Percentiles rank a stretch among this genome's conserved stretches.
Evolutionary conservation across 257 asterid genomes (phyloP).

Genomic region (Nyctanthes arbortristis): DNA sequence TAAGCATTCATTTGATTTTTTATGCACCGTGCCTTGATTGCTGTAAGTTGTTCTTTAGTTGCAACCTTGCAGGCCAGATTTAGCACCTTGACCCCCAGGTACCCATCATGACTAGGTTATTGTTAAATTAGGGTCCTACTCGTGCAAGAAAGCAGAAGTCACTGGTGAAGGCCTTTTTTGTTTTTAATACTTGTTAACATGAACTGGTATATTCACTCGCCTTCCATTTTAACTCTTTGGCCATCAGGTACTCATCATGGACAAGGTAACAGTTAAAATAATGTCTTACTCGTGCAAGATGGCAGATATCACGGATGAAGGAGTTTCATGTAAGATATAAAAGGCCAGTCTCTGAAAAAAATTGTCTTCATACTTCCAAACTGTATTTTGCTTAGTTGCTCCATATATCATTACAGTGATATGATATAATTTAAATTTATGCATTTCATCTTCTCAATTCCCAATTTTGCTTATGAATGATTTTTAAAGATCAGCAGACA

Average conservation of each 20-base stretch:
- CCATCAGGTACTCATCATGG: conserved; percentile 95
- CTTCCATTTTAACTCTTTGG: conserved; percentile 30
- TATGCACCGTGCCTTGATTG: neutral
- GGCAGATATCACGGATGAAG: conserved; percentile 99
- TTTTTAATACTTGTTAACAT: neutral
- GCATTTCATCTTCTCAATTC: conserved; percentile 16
- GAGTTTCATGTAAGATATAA: conserved; percentile 97
- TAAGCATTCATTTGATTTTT: neutral
- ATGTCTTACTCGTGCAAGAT: conserved; percentile 96
- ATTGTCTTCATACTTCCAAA: conserved; percentile 19
- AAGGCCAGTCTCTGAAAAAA: conserved; percentile 51
- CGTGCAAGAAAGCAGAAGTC: too few relatives aligned
- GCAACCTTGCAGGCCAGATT: too few relatives aligned
- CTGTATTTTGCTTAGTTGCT: conserved; percentile 19
- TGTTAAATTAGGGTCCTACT: too few relatives aligned
- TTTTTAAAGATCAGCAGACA: conserved; percentile 1
- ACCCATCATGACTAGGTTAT: too few relatives aligned
- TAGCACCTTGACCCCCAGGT: too few relatives aligned
- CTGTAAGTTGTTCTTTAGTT: too few relatives aligned
- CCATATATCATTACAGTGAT: conserved; percentile 14
- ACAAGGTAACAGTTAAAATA: conserved; percentile 87
- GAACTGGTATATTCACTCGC: conserved; percentile 14
- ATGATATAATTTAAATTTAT: conserved; percentile 19
- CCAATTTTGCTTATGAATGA: neutral
- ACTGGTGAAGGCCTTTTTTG: too few relatives aligned